Base-by-base conservation (phyloP, 139 green algal species). In the Coccomyxa sp. region DNA sequence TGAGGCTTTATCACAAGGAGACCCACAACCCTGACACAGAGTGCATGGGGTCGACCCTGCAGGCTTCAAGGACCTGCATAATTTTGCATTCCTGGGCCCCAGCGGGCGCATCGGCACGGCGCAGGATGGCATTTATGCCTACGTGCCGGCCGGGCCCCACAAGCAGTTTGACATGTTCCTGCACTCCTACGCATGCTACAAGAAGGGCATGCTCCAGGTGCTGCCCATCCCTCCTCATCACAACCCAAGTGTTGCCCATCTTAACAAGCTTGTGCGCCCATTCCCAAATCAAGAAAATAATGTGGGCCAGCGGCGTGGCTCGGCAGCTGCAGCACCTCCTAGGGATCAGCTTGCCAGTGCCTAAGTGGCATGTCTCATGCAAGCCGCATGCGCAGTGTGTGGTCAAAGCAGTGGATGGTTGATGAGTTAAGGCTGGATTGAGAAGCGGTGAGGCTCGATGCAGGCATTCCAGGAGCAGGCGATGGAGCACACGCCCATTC, bases 121-220 rank as follows among this genome's bases (percentile, higher is more conserved):
- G 3, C 58, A 63, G 15, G 85, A 88, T 30, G 86, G 87, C 32
- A 63, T 88, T 0, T 88, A 76, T n/a, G 66, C 67, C 77, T 82
- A 88, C 38, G 85, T 88, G 63, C 85, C 85, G 16, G 51, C 57
- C 10, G 85, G 85, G 10, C 85, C 85, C 18, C 75, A 85, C 7
- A 88, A 88, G 84, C 85, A 88, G 77, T 31, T 88, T 28, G 76
- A 88, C 66, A 82, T 81, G 66, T 88, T 87, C 21, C 81, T 88
- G 30, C 82, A 84, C 57, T 63, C 82, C 0, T 45, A 84, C 11
- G 32, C 84, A 12, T 59, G 27, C n/a, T 80, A 58, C 59, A 32
- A 59, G 45, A 21, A 74, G 66, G 85, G 85, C 25, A 23, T 45
- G 12, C 75, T 85, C 17, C n/a, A 87, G 74, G 85, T 82, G 27